Percentiles rank a stretch among this genome's conserved stretches.
phyloP scores from a whole-genome alignment of 2,329 filamentous ascomycete genomes.

The Colletotrichum sp. region DNA sequence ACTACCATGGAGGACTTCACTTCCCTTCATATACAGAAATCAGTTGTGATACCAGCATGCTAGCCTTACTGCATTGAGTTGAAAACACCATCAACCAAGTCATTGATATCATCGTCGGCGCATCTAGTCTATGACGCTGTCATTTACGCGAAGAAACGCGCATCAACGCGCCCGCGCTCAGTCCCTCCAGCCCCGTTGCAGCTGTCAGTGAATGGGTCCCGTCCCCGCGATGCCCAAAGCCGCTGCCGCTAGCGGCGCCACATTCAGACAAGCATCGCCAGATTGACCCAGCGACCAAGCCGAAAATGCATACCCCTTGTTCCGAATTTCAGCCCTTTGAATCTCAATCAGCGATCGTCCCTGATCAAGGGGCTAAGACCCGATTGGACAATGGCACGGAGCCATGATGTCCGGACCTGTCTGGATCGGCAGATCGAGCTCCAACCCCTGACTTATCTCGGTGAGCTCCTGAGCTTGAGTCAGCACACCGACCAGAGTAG shows the following conservation, averaged over 20 bases:
- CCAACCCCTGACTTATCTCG: background rate
- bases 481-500: background rate
- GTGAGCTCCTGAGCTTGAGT: background rate
- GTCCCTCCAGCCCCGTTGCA: background rate
- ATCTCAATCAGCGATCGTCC: background rate
- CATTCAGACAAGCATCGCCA: background rate
- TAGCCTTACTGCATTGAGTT: background rate
- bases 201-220: background rate
- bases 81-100: background rate
- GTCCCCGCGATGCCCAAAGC: background rate
- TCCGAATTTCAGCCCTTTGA: background rate
- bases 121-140: conserved; percentile 20
- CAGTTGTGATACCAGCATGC: background rate
- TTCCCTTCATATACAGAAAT: conserved; percentile 1
- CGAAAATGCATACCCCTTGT: background rate
- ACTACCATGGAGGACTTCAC: background rate
- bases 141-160: conserved; percentile 15
- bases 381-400: background rate
- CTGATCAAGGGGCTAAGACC: background rate
- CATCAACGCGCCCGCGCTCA: background rate
- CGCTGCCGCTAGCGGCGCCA: conserved; percentile 16
- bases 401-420: background rate
- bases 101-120: background rate
- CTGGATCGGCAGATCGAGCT: background rate
- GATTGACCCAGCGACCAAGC: background rate